Evolutionary conservation across 768 basidiomycete species (phyloP).

Genomic region (Tremella mesenterica): DNA sequence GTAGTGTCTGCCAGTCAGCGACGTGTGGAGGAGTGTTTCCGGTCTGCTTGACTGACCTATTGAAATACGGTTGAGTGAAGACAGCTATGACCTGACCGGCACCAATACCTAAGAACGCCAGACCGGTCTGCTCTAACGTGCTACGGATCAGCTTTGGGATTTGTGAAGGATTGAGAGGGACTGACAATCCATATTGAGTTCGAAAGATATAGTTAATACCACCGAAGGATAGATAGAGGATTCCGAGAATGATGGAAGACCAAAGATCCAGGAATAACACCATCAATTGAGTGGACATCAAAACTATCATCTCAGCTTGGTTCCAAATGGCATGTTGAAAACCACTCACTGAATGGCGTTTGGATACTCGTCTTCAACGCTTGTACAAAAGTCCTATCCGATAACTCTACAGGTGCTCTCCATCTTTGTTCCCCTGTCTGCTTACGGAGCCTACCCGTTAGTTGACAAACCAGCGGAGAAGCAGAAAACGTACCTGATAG

Average conservation of each 20-base stretch:
- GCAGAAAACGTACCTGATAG: slow-evolving; percentile 46
- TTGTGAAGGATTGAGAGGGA: background rate
- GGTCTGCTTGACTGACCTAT: slow-evolving; percentile 11
- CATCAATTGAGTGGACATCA: slow-evolving; percentile 64
- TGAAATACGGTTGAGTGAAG: slow-evolving; percentile 35
- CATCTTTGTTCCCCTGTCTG: slow-evolving; percentile 52
- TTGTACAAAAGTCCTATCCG: slow-evolving; percentile 47
- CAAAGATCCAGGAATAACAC: slow-evolving; percentile 62
- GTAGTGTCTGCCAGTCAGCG: background rate
- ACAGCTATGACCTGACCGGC: slow-evolving; percentile 48
- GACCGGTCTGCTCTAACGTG: slow-evolving; percentile 48
- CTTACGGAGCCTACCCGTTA: slow-evolving; percentile 51
- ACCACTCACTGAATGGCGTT: slow-evolving; percentile 65
- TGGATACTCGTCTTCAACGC: slow-evolving; percentile 57
- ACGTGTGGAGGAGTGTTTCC: background rate
- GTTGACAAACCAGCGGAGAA: background rate
- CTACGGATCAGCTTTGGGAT: slow-evolving; percentile 1
- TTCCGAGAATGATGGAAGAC: slow-evolving; percentile 51
- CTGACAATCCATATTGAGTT: slow-evolving; percentile 51
- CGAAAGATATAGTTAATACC: slow-evolving; percentile 54
- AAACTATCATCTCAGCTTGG: slow-evolving; percentile 18
- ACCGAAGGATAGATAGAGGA: slow-evolving; percentile 53
- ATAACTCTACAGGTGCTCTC: slow-evolving; percentile 56
- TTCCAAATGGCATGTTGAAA: background rate
- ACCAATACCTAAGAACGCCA: slow-evolving; percentile 53